Conservation (phyloP, 305 asterid species). For the Fraxinus latifolia region DNA sequence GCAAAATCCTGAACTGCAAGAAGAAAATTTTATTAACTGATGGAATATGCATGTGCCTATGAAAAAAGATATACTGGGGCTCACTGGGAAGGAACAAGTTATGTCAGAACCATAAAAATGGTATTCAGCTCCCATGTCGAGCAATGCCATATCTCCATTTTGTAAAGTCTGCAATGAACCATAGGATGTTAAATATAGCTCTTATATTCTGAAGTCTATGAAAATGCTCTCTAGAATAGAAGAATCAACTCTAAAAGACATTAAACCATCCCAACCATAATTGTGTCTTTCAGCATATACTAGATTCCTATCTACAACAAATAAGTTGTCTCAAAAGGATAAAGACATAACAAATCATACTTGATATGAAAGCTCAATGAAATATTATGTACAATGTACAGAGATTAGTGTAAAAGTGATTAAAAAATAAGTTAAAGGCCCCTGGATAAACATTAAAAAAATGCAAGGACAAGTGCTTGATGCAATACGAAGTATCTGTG, state of each 20-base stretch:
- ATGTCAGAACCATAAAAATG: conserved; percentile 97
- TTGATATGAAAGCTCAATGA: background rate
- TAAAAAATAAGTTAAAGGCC: background rate
- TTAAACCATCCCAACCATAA: background rate
- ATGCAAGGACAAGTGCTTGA: background rate
- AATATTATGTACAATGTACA: background rate
- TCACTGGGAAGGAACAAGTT: conserved; percentile 93
- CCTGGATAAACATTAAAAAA: background rate
- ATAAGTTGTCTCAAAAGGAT: background rate
- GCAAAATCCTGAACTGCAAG: conserved; percentile 18
- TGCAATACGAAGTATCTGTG: background rate
- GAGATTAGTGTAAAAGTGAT: background rate
- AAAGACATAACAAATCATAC: background rate
- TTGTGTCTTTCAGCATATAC: background rate
- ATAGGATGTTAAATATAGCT: conserved; percentile 17
- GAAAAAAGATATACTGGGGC: conserved; percentile 24
- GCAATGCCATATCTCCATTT: conserved; percentile 93
- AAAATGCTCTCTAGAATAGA: conserved; percentile 1
- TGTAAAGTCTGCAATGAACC: conserved; percentile 49
- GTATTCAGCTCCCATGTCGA: conserved; percentile 97
- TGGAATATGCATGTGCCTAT: background rate
- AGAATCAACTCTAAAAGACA: background rate
- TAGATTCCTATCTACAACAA: background rate
- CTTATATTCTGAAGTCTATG: conserved; percentile 1
- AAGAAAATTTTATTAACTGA: background rate